Percentiles rank a stretch among this genome's conserved stretches.
These are phyloP conservation scores for Sporodiniella umbellata DNA, from an alignment of 371 early-diverging fungal genomes.

Conservation along the genomic window DNA sequence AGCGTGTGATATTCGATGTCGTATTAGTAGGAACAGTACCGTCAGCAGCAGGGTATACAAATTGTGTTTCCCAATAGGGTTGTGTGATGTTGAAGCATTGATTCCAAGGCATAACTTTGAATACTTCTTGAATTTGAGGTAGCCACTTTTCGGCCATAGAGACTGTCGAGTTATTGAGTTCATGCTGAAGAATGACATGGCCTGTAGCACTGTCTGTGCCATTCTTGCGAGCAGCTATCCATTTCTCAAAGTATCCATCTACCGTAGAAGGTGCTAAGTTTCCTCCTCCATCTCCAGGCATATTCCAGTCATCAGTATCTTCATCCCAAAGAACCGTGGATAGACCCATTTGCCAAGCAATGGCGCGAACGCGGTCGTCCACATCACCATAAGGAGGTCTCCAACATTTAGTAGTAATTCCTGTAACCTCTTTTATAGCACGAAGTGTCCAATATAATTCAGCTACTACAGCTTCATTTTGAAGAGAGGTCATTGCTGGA, in stretches of 20 bases:
- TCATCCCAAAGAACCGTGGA: slow-evolving; percentile 36
- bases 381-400: slow-evolving; percentile 59
- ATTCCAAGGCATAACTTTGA: slow-evolving; percentile 47
- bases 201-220: slow-evolving; percentile 35
- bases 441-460: slow-evolving; percentile 53
- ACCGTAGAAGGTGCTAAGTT: slow-evolving; percentile 28
- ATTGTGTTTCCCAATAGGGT: slow-evolving; percentile 50
- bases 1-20: slow-evolving; percentile 2
- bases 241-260: slow-evolving; percentile 38
- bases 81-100: slow-evolving; percentile 45
- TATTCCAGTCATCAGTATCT: slow-evolving; percentile 38
- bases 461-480: slow-evolving; percentile 53
- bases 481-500: slow-evolving; percentile 48
- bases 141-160: slow-evolving; percentile 45
- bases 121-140: slow-evolving; percentile 34
- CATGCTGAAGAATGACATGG: slow-evolving; percentile 50
- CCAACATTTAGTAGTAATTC: slow-evolving; percentile 54
- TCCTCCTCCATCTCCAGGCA: slow-evolving; percentile 39
- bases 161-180: slow-evolving; percentile 47
- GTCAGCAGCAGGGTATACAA: slow-evolving; percentile 27
- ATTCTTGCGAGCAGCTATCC: slow-evolving; percentile 35
- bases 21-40: slow-evolving; percentile 11
- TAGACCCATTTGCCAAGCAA: slow-evolving; percentile 53
- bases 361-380: slow-evolving; percentile 52
- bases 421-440: slow-evolving; percentile 53